Evolutionary conservation across 2,329 filamentous ascomycete genomes (phyloP), one percentile per base, ranked within the genome.

Genomic region (Nigrospora sphaerica): DNA sequence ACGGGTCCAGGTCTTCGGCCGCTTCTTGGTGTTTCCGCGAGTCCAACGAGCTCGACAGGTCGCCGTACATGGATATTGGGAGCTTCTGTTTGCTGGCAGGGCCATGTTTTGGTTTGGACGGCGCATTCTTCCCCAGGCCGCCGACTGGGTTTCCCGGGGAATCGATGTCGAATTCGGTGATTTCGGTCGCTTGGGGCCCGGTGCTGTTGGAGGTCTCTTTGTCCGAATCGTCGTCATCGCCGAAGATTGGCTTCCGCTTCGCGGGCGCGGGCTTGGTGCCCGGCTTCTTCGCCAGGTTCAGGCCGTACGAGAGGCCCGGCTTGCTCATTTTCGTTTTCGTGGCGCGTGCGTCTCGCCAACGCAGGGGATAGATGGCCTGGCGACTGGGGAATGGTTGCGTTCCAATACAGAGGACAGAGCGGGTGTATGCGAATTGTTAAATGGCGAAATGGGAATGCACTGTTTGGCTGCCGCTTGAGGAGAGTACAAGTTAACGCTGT

Each of bases 1-100:
- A 83, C 2, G 86, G 71, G 57, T 93, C 88, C 10, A 85, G 61
- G 49, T 80, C 74, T 50, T 81, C 73, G 2, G 86, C 86, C 14
- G 80, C 78, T 52, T 82, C 73, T 34, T 80, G 77, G 54, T 85
- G 75, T 55, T 78, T 81, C 45, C 79, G 77, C 23, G 85, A 80
- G 31, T 80, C 71, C 32, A 84, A 71, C 1, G 78, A 69, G 56
- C 80, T 79, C 3, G 86, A 86, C 2, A 88, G 74, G 57, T 90
- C 85, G 33, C 77, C 77, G 54, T 80, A 83, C 59, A 74, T 69
- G 42, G 67, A 66, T 46, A 65, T 70, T 12, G 65, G 59, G 11
- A 62, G 55, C 45, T 63, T 61, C 49, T 74, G 77, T 28, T 64
- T 54, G 46, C 73, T 74, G 41, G 70, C 59, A 47, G 75, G 67